Percentiles rank a stretch among this genome's conserved stretches.
These are phyloP conservation scores for Colletotrichum caudatum DNA, from an alignment of 2,329 filamentous ascomycete species.

Conservation along the genomic window DNA sequence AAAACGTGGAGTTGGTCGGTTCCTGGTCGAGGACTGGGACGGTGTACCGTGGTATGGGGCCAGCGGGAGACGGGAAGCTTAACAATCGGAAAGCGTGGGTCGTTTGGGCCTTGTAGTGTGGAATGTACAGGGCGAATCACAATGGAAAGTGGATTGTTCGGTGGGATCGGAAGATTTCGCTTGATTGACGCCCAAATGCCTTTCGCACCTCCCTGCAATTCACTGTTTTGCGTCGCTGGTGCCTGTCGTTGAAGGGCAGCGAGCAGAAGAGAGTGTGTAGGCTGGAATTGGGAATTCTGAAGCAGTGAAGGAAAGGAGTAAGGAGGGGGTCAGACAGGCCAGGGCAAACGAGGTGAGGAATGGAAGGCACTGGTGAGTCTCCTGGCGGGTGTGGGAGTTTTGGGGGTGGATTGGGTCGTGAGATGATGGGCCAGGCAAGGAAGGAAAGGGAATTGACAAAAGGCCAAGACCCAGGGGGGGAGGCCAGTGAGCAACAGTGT, in stretches of 20 bases:
- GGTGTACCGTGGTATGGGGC: conserved; percentile 30
- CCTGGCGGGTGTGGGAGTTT: conserved; percentile 5
- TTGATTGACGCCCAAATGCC: conserved; percentile 40
- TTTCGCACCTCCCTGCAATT: conserved; percentile 32
- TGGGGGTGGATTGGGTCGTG: background rate
- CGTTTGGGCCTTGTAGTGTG: conserved; percentile 31
- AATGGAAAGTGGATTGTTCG: conserved; percentile 39
- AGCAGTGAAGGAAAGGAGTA: conserved; percentile 22
- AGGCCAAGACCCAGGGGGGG: conserved; percentile 10
- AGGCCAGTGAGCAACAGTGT: conserved; percentile 7
- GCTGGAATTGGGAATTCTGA: conserved; percentile 34
- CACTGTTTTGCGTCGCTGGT: conserved; percentile 21
- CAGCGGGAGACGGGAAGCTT: conserved; percentile 40
- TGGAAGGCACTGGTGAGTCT: conserved; percentile 8
- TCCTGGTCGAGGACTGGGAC: background rate
- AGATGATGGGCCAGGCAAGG: background rate
- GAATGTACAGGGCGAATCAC: conserved; percentile 39
- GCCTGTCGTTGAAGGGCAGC: conserved; percentile 5
- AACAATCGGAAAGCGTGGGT: conserved; percentile 42
- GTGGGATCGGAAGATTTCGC: conserved; percentile 20
- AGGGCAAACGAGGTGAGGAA: conserved; percentile 35
- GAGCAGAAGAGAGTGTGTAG: conserved; percentile 22
- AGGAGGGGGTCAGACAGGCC: conserved; percentile 30
- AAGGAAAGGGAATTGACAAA: conserved; percentile 1
- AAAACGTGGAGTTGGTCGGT: conserved; percentile 7